Base-by-base conservation (phyloP, 208 protist species). In the Crithidia thermophila region DNA sequence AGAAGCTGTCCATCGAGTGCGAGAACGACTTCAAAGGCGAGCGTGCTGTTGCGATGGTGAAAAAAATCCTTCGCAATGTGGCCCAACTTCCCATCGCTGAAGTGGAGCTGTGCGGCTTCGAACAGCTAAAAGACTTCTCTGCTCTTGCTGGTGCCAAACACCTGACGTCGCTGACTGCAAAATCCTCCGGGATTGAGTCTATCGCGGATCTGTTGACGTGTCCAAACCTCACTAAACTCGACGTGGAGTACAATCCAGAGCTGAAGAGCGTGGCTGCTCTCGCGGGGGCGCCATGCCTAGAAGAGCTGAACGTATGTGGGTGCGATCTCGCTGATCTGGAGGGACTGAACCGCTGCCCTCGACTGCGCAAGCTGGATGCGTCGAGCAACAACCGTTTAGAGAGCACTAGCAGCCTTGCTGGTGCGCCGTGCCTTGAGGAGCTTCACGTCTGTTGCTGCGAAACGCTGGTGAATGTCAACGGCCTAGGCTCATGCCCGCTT, bases 351-450 rank as follows among this genome's bases (percentile, higher is more conserved):
- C 27, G 52, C 52, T 59, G 52, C 21, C 36, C 36, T 9, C 16
- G 20, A 0, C 52, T 59, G 2, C 21, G 34, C 8, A 6, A 45
- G n/a, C 36, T 59, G 6, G 52, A 59, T n/a, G 52, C 21, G 1
- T 59, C 34, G 0, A 28, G 36, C 52, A 59, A 59, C 52, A n/a
- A 57, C 4, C 31, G 4, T 8, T 42, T 42, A 27, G 16, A 57
- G n/a, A 57, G 20, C 33, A 57, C 51, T 30, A 28, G 33, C 51
- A 14, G 51, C 51, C 51, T 42, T 18, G 51, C 51, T 21, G 31
- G 51, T n/a, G 28, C 31, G 2, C 51, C 30, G 33, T 40, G 1
- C 20, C 30, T 57, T 13, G 31, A 57, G 23, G 16, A 27, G 51
- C 33, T 39, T 2, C 20, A 27, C 20, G n/a, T 57, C 5, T 13